Percentiles rank a stretch among this genome's conserved stretches.
phyloP scores from a whole-genome alignment of 1,139 yeast genomes.

The Yamadazyma kanchanaburiensis region DNA sequence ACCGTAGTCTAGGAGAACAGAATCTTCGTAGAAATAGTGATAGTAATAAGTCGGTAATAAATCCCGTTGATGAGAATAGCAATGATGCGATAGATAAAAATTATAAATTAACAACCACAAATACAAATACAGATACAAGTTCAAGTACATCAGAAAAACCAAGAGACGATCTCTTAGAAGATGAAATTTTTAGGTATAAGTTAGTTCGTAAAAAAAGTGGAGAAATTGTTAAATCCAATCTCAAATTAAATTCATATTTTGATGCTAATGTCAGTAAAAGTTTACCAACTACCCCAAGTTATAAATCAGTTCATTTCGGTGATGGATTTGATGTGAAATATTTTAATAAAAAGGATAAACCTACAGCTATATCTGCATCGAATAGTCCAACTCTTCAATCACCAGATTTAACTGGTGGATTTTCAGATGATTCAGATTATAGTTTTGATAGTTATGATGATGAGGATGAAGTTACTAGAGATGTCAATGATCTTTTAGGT shows the following conservation, averaged over 20 bases:
- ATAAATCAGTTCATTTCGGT: slow-evolving; percentile 79
- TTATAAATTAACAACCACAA: neutral
- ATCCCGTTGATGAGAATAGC: slow-evolving; percentile 1
- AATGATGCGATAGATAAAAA: neutral
- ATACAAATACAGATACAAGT: neutral
- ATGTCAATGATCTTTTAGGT: slow-evolving; percentile 16
- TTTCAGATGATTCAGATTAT: slow-evolving; percentile 8
- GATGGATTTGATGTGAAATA: slow-evolving; percentile 51
- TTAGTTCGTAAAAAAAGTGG: slow-evolving; percentile 74
- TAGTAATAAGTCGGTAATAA: slow-evolving; percentile 14
- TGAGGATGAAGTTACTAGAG: slow-evolving; percentile 4
- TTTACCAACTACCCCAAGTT: slow-evolving; percentile 71
- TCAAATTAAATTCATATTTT: slow-evolving; percentile 42
- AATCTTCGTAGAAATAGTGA: slow-evolving; percentile 33
- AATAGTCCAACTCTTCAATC: slow-evolving; percentile 50
- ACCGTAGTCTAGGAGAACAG: slow-evolving; percentile 25
- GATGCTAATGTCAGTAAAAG: slow-evolving; percentile 50
- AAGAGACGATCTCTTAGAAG: slow-evolving; percentile 1
- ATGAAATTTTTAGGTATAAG: slow-evolving; percentile 10
- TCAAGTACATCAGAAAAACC: neutral
- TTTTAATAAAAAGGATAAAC: slow-evolving; percentile 68
- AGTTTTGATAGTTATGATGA: slow-evolving; percentile 12
- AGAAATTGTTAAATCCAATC: slow-evolving; percentile 72
- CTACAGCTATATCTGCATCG: slow-evolving; percentile 68
- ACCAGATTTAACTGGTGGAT: slow-evolving; percentile 15